Conservation (phyloP, 441 rosid genomes). For the Bruguiera hainesii region DNA sequence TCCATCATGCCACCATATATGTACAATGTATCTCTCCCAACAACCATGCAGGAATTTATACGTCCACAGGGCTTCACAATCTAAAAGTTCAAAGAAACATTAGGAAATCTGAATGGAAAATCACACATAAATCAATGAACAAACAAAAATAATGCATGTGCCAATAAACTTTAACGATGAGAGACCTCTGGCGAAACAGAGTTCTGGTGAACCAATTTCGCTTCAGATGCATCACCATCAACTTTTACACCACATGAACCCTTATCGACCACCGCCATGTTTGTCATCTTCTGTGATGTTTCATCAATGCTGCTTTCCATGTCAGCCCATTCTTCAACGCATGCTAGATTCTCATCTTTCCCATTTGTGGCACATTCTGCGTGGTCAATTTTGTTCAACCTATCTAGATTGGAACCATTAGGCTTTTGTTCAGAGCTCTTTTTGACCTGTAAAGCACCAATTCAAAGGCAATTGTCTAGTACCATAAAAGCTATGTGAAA, state of each 20-base stretch:
- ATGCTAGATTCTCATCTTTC: constrained; percentile 28
- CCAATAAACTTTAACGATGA: constrained; percentile 17
- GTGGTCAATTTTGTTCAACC: constrained; percentile 37
- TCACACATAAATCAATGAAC: constrained; percentile 2
- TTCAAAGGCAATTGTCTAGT: constrained; percentile 9
- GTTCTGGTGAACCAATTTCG: constrained; percentile 43
- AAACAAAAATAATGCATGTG: constrained; percentile 3
- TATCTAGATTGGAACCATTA: constrained; percentile 29
- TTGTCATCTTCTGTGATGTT: constrained; percentile 47
- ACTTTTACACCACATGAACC: constrained; percentile 32
- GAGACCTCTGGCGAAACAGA: constrained; percentile 74
- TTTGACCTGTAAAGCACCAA: constrained; percentile 52
- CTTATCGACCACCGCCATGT: constrained; percentile 34
- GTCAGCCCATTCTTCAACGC: constrained; percentile 38
- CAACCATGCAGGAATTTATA: constrained; percentile 88
- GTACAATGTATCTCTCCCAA: constrained; percentile 87
- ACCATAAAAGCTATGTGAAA: constrained; percentile 14
- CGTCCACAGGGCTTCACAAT: constrained; percentile 94
- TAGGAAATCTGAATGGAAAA: constrained; percentile 14
- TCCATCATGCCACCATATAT: constrained; percentile 99
- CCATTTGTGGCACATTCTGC: constrained; percentile 36
- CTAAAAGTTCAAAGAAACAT: constrained; percentile 35
- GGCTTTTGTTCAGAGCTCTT: constrained; percentile 47
- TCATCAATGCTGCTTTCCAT: constrained; percentile 45
- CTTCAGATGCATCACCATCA: constrained; percentile 39